These are phyloP conservation scores for Parachaetomium inaequale DNA, from an alignment of 495 filamentous ascomycete genomes.

Conservation along the genomic window DNA sequence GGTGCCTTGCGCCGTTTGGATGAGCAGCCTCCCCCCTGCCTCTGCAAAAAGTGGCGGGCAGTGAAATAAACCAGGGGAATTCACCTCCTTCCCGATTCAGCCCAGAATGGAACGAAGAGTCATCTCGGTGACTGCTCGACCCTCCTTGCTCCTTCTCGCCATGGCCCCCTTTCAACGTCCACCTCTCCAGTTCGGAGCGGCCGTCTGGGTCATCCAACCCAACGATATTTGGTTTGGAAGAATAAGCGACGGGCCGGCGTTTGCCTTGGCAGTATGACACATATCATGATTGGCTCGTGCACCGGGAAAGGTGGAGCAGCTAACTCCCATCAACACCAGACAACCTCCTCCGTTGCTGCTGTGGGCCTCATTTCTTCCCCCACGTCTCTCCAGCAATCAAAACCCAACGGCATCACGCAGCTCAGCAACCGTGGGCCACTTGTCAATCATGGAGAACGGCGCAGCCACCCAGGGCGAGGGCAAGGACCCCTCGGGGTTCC, in stretches of 20 bases:
- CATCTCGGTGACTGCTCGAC: too few relatives aligned
- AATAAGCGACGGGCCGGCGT: too few relatives aligned
- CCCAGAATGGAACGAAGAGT: too few relatives aligned
- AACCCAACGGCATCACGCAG: neutral
- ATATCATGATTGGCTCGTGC: neutral
- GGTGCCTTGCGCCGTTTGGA: neutral
- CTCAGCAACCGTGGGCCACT: neutral
- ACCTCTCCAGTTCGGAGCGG: too few relatives aligned
- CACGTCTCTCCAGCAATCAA: neutral
- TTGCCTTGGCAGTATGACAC: neutral
- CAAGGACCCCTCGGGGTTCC: slow-evolving; percentile 85
- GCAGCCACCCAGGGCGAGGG: slow-evolving; percentile 56
- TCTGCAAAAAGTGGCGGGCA: neutral
- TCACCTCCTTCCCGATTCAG: too few relatives aligned
- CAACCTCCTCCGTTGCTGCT: neutral
- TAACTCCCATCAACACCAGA: neutral
- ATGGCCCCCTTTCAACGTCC: too few relatives aligned
- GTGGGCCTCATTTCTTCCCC: neutral
- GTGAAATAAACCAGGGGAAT: neutral
- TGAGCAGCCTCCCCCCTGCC: neutral
- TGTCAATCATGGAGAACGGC: slow-evolving; percentile 68
- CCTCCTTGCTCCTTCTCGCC: too few relatives aligned
- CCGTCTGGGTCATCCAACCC: too few relatives aligned
- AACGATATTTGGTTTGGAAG: neutral
- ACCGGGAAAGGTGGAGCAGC: neutral